Percentiles rank a stretch among this genome's conserved stretches.
phyloP scores from a whole-genome alignment of 768 basidiomycete genomes.

The Russula lepida region DNA sequence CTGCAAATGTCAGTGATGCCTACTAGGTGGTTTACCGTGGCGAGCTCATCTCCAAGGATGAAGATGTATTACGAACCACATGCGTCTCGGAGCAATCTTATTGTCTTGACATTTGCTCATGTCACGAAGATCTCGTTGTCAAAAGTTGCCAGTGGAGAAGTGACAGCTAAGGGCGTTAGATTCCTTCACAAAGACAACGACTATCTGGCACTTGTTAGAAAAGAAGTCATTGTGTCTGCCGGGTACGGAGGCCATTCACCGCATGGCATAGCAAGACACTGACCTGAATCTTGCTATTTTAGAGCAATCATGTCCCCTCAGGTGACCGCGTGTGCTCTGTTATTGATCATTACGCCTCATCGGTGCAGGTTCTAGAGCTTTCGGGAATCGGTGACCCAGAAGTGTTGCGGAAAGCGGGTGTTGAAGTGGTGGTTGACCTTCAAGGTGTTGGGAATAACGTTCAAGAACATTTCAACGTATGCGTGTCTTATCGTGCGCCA shows the following conservation, averaged over 20 bases:
- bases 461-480: slow-evolving; percentile 13
- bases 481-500: slow-evolving; percentile 3
- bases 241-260: slow-evolving; percentile 1
- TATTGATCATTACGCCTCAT: background rate
- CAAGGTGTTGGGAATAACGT: slow-evolving; percentile 18
- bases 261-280: background rate
- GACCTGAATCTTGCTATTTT: background rate
- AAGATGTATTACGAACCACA: slow-evolving; percentile 23
- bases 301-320: slow-evolving; percentile 16
- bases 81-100: slow-evolving; percentile 19
- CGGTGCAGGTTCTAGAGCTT: slow-evolving; percentile 15
- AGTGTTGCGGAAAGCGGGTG: slow-evolving; percentile 8
- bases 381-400: slow-evolving; percentile 18
- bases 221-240: slow-evolving; percentile 18
- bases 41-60: background rate
- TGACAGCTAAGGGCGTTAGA: slow-evolving; percentile 5
- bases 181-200: slow-evolving; percentile 13
- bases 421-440: slow-evolving; percentile 6
- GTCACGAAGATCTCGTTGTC: slow-evolving; percentile 9
- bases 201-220: slow-evolving; percentile 1
- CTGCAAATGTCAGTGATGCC: slow-evolving; percentile 11
- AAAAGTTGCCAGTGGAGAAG: background rate
- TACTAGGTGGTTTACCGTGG: too few species aligned
- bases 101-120: slow-evolving; percentile 20
- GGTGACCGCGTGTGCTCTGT: background rate